These are phyloP conservation scores for Xylariomycetidae sp. DNA, from an alignment of 2,329 filamentous ascomycete species.

Conservation along the genomic window DNA sequence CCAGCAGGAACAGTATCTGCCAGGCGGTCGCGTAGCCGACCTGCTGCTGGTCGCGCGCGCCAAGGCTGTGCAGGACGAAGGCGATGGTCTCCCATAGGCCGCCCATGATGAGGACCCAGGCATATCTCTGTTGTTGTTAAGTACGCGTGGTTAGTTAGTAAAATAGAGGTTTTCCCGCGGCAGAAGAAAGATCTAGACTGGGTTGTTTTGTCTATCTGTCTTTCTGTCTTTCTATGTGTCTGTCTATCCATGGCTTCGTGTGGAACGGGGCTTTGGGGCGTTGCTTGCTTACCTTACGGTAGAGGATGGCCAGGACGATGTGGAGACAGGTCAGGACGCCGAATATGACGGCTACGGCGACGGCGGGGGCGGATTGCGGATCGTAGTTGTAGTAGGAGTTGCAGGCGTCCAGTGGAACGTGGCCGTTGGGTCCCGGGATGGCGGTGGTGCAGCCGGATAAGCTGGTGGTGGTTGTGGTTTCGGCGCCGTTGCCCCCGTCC, in stretches of 20 bases:
- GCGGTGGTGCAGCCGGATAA: constrained; percentile 7
- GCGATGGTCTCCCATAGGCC: constrained; percentile 33
- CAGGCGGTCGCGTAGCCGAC: constrained; percentile 25
- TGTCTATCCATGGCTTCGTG: too few species aligned
- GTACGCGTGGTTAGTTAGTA: too few species aligned
- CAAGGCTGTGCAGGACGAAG: constrained; percentile 33
- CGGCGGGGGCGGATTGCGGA: constrained; percentile 19
- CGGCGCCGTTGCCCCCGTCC: too few species aligned
- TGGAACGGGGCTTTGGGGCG: background rate
- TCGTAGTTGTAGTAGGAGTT: constrained; percentile 26
- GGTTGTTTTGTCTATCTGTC: too few species aligned
- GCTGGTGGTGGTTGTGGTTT: too few species aligned
- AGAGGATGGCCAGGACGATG: constrained; percentile 16
- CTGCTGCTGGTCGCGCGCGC: constrained; percentile 34
- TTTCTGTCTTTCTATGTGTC: too few species aligned
- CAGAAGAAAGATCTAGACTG: too few species aligned
- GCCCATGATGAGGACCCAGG: constrained; percentile 37
- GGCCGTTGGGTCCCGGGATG: constrained; percentile 14
- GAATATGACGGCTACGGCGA: constrained; percentile 21
- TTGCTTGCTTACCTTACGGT: constrained; percentile 12
- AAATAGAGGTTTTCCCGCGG: too few species aligned
- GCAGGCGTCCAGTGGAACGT: constrained; percentile 22
- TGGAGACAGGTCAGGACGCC: constrained; percentile 17
- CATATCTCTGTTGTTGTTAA: constrained; percentile 5
- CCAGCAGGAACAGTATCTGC: constrained; percentile 35